Percentiles rank a stretch among this genome's conserved stretches.
Evolutionary conservation across 2,329 filamentous ascomycete genomes (phyloP).

Genomic region (Bipolaris cookei): DNA sequence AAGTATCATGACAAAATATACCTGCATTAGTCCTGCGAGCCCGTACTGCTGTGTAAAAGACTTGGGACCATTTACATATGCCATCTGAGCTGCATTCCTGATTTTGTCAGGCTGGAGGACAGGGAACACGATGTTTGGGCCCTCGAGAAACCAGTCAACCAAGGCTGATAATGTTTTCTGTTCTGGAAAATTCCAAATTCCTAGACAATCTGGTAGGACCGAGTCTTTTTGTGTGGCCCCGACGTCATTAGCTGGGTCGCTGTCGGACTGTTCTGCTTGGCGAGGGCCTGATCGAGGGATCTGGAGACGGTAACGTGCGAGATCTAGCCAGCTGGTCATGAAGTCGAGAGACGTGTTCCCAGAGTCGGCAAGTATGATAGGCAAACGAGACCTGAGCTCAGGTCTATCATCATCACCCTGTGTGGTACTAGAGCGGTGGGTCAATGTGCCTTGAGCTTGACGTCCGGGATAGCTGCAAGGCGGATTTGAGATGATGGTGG

Average conservation of each 20-base stretch:
- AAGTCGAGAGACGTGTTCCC: not conserved
- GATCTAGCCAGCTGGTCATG: not conserved
- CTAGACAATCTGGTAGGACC: not conserved
- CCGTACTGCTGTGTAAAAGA: not conserved
- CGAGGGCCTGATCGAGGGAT: not conserved
- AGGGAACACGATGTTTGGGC: not conserved
- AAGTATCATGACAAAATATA: not conserved
- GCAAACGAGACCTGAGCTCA: not conserved
- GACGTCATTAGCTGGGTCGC: not conserved
- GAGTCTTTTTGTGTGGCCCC: not conserved
- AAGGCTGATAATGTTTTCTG: not conserved
- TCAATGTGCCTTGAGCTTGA: not conserved
- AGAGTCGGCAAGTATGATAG: not conserved
- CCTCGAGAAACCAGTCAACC: not conserved
- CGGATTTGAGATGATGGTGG: not conserved
- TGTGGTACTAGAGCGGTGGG: not conserved
- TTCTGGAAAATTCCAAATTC: not conserved
- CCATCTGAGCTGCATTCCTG: not conserved
- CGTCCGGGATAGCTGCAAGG: not conserved
- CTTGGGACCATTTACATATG: not conserved
- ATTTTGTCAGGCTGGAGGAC: not conserved
- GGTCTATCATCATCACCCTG: not conserved
- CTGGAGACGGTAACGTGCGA: not conserved
- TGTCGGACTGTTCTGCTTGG: not conserved
- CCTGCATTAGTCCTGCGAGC: not conserved